A percentile compares a stretch with the other conserved stretches of the same genome.
These are phyloP conservation scores for Ascochyta viciae-villosae DNA, from an alignment of 2,329 filamentous ascomycete species.

Conservation along the genomic window DNA sequence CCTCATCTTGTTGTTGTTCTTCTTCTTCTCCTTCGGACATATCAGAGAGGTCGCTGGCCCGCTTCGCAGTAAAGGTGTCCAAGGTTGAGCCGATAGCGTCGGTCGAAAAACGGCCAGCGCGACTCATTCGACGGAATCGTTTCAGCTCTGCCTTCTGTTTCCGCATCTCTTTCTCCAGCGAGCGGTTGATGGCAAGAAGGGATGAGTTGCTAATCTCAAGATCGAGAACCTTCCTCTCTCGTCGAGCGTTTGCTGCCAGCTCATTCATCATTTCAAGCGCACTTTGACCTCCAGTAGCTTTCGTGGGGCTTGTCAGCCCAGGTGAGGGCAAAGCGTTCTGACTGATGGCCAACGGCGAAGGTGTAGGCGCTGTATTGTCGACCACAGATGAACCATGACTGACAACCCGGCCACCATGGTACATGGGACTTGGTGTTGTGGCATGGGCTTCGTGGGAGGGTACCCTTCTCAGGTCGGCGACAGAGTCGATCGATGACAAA, in stretches of 20 bases:
- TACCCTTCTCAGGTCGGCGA: slow-evolving; percentile 41
- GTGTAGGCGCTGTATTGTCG: slow-evolving; percentile 37
- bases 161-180: slow-evolving; percentile 86
- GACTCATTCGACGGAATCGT: slow-evolving; percentile 82
- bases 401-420: slow-evolving; percentile 41
- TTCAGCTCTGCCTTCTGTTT: slow-evolving; percentile 90
- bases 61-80: slow-evolving; percentile 43
- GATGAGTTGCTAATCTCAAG: slow-evolving; percentile 97
- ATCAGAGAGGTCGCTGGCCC: slow-evolving; percentile 47
- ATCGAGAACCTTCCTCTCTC: slow-evolving; percentile 94
- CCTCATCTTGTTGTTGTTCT: slow-evolving; percentile 31
- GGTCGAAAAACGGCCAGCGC: slow-evolving; percentile 76
- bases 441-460: slow-evolving; percentile 30
- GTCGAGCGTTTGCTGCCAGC: slow-evolving; percentile 83
- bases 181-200: slow-evolving; percentile 91
- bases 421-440: slow-evolving; percentile 41
- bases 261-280: slow-evolving; percentile 71
- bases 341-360: slow-evolving; percentile 29
- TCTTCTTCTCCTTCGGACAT: slow-evolving; percentile 46
- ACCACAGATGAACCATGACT: slow-evolving; percentile 35
- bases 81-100: slow-evolving; percentile 59
- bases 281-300: slow-evolving; percentile 52
- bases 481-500: slow-evolving; percentile 56
- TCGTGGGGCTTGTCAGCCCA: slow-evolving; percentile 64
- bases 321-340: slow-evolving; percentile 39